phyloP scores from a whole-genome alignment of 495 filamentous ascomycete genomes.

The Staphylotrichum longicolle region DNA sequence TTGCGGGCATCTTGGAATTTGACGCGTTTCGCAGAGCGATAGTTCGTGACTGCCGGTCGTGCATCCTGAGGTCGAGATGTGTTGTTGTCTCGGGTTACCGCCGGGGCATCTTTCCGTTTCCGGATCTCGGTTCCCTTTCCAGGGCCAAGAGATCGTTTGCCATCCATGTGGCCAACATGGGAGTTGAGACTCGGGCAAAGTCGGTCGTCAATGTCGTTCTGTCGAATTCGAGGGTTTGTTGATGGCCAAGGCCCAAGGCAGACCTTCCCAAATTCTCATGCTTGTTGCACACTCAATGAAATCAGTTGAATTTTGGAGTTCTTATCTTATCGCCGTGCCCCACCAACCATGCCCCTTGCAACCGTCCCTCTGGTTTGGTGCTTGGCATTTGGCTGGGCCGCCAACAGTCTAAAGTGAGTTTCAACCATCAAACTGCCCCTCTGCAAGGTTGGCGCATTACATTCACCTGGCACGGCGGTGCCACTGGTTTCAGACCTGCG shows the following conservation, averaged over 20 bases:
- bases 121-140: constrained; percentile 8
- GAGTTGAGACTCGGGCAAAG: no score
- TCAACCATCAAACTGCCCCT: no score
- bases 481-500: no score
- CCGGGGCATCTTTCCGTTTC: constrained; percentile 31
- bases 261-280: no score
- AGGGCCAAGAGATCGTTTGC: constrained; percentile 6
- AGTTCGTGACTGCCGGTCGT: constrained; percentile 3
- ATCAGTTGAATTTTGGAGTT: constrained; percentile 24
- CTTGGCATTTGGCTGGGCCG: no score
- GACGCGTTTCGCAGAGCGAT: constrained; percentile 48
- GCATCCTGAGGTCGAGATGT: not conserved
- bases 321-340: constrained; percentile 29
- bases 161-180: constrained; percentile 19
- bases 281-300: not conserved
- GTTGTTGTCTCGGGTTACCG: constrained; percentile 15
- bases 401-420: no score
- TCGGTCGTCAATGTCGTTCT: not conserved
- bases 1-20: constrained; percentile 67
- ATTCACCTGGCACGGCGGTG: no score
- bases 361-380: no score
- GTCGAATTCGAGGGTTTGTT: not conserved
- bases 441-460: no score
- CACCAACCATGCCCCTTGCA: not conserved
- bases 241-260: no score